Conservation (phyloP, 257 asterid species). For the Pogostemon cablin region DNA sequence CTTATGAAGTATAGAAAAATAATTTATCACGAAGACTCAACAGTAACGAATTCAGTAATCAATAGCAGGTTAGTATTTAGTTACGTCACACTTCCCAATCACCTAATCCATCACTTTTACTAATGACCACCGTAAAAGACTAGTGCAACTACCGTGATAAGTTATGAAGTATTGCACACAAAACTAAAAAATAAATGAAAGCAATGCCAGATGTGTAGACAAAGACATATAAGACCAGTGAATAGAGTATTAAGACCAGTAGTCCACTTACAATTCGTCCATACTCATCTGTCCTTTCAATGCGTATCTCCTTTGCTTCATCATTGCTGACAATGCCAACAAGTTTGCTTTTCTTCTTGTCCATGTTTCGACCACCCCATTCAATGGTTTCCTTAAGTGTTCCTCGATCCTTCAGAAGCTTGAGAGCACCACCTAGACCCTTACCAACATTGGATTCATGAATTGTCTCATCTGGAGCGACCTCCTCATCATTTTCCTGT, state of each 20-base stretch:
- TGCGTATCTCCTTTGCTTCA: constrained; percentile 74
- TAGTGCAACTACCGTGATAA: not conserved
- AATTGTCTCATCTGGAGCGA: constrained; percentile 69
- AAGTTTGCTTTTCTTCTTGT: constrained; percentile 94
- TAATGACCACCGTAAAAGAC: constrained; percentile 6
- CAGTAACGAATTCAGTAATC: not conserved
- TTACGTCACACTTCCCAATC: not conserved
- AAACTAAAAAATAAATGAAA: constrained; percentile 3
- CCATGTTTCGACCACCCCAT: constrained; percentile 99
- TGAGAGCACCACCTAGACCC: constrained; percentile 83
- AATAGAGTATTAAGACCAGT: constrained; percentile 1
- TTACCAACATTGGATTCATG: constrained; percentile 91
- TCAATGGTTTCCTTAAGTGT: constrained; percentile 86
- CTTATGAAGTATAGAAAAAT: not conserved
- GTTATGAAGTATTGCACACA: not conserved
- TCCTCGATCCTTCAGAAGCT: constrained; percentile 83
- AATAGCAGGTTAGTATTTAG: not conserved
- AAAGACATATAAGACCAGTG: not conserved
- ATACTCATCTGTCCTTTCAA: constrained; percentile 93
- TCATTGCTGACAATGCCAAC: constrained; percentile 68
- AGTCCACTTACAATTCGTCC: constrained; percentile 82
- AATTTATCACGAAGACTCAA: not conserved
- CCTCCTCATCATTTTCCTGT: constrained; percentile 58
- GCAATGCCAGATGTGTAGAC: constrained; percentile 4
- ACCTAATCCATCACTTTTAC: not conserved